These are phyloP conservation scores for Penicillium canariense DNA, from an alignment of 495 filamentous ascomycete genomes.

Conservation along the genomic window DNA sequence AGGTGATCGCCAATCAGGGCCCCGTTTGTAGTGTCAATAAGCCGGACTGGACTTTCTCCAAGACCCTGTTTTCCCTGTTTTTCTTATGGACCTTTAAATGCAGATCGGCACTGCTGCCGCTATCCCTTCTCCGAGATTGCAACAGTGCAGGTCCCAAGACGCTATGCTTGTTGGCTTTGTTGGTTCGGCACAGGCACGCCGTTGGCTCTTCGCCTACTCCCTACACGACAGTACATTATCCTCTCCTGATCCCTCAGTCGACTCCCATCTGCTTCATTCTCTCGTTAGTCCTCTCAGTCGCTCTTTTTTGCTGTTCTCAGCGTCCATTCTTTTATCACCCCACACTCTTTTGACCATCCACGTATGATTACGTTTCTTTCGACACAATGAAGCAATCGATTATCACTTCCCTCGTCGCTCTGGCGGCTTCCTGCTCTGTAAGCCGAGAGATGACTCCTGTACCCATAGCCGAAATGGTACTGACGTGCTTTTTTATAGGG, in stretches of 20 bases:
- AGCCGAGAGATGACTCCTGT: not conserved
- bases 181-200: not conserved
- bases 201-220: not conserved
- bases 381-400: slow-evolving; percentile 34
- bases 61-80: slow-evolving; percentile 5
- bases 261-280: slow-evolving; percentile 17
- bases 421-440: slow-evolving; percentile 25
- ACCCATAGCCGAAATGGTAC: not conserved
- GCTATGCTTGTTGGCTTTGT: not conserved
- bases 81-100: slow-evolving; percentile 2
- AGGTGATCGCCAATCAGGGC: slow-evolving; percentile 9
- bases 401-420: slow-evolving; percentile 25
- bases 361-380: slow-evolving; percentile 14
- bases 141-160: not conserved
- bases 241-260: not conserved
- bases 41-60: slow-evolving; percentile 6
- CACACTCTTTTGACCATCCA: slow-evolving; percentile 8
- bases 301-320: slow-evolving; percentile 27
- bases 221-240: slow-evolving; percentile 1
- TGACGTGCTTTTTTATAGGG: slow-evolving; percentile 14
- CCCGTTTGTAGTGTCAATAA: not conserved
- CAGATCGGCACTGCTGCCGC: slow-evolving; percentile 8
- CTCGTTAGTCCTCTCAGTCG: slow-evolving; percentile 15
- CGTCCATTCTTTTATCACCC: slow-evolving; percentile 26
- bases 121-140: slow-evolving; percentile 1